Evolutionary conservation across 805 yeast genomes (phyloP), one percentile per base, ranked within the genome.

Genomic region (Pichia manshurica): DNA sequence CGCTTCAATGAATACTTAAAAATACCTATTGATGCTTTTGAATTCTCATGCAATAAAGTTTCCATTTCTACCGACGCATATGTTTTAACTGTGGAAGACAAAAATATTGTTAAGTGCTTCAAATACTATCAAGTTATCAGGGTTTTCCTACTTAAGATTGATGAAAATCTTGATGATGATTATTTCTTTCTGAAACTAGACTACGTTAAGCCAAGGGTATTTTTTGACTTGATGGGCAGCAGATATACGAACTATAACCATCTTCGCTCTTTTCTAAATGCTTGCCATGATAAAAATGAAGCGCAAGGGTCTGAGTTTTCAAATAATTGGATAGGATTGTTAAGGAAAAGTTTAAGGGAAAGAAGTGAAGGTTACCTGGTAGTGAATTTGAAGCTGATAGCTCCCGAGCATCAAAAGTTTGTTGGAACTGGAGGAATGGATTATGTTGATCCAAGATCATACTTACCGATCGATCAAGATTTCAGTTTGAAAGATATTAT

Each of bases 301-400:
- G 12, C 12, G n/a, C 15, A 28, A 10, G 22, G 41, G 3, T 13
- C 12, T 1, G 20, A 22, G 15, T 35, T 13, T 19, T 25, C 46
- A 1, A 44, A 37, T 15, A 17, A 28, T 16, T 46, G 45, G 45
- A 13, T 46, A 15, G 2, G 10, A 6, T 16, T 46, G 12, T 15
- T 46, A 10, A 35, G 31, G 22, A 28, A 15, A 6, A 22, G 31
- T 16, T 12, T 15, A 29, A 40, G 49, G 16, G 45, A 46, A n/a
- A 46, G 40, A 36, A 40, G 49, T 36, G 49, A 46, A 36, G 49
- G 49, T 3, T 46, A 41, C 34, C 19, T 46, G n/a, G 29, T 36
- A n/a, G 33, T 33, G 3, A 35, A 46, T 41, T 46, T 41, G 13
- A 41, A 46, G 23, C 28, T 40, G 28, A 40, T 46, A 29, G 42